These are phyloP conservation scores for Ogataea polymorpha DNA, from an alignment of 805 yeast genomes.

Conservation along the genomic window DNA sequence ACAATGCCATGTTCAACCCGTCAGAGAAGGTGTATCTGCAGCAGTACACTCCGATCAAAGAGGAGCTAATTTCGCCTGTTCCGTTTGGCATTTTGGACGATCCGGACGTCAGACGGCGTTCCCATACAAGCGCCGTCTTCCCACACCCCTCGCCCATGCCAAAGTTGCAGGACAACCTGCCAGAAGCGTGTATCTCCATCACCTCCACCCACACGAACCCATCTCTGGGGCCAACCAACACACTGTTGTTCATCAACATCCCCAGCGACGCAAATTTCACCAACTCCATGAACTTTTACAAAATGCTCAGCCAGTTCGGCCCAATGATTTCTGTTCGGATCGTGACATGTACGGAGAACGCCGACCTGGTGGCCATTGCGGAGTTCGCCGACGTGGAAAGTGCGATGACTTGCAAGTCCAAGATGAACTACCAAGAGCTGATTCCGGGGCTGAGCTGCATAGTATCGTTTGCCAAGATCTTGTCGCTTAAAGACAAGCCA, in stretches of 20 bases:
- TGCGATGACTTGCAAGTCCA: constrained; percentile 77
- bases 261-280: constrained; percentile 44
- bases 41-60: constrained; percentile 26
- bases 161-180: constrained; percentile 53
- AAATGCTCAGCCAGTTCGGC: constrained; percentile 61
- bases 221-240: constrained; percentile 69
- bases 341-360: constrained; percentile 38
- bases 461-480: constrained; percentile 80
- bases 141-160: constrained; percentile 19
- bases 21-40: constrained; percentile 29
- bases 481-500: constrained; percentile 19
- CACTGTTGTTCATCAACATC: constrained; percentile 74
- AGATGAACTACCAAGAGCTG: constrained; percentile 77
- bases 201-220: constrained; percentile 74
- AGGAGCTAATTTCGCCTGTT: constrained; percentile 16
- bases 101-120: constrained; percentile 35
- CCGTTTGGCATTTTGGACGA: constrained; percentile 16
- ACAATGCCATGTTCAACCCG: constrained; percentile 26
- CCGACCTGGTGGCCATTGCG: constrained; percentile 51
- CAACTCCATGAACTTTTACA: constrained; percentile 53
- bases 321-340: constrained; percentile 57
- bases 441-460: constrained; percentile 73
- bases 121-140: constrained; percentile 36
- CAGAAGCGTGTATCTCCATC: constrained; percentile 54
- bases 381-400: constrained; percentile 70